phyloP scores from a whole-genome alignment of 2,329 filamentous ascomycete species.

The Magnaporthiopsis poae region DNA sequence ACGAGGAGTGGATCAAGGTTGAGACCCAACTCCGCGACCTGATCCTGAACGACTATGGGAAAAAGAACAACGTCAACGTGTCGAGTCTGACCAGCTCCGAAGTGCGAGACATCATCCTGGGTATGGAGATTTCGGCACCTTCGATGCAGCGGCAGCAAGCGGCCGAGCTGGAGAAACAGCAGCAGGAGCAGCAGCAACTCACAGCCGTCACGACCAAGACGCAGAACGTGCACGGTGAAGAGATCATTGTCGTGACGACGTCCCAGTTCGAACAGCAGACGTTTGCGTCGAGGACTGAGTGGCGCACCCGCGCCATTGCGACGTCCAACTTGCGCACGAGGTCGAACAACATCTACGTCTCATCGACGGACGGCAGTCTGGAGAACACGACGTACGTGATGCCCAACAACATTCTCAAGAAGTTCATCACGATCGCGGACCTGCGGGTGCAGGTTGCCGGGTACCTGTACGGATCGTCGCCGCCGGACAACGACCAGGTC shows the following conservation, averaged over 20 bases:
- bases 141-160: slow-evolving; percentile 97
- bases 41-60: slow-evolving; percentile 96
- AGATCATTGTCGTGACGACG: slow-evolving; percentile 95
- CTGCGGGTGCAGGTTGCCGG: slow-evolving; percentile 92
- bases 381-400: slow-evolving; percentile 93
- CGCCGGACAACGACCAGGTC: slow-evolving; percentile 87
- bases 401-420: slow-evolving; percentile 97
- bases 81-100: slow-evolving; percentile 93
- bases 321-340: slow-evolving; percentile 89
- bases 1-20: slow-evolving; percentile 99
- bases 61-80: slow-evolving; percentile 99
- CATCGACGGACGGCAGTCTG: slow-evolving; percentile 74
- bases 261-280: slow-evolving; percentile 96
- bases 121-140: slow-evolving; percentile 98
- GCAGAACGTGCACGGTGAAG: slow-evolving; percentile 90
- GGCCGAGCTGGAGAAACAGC: slow-evolving; percentile 97
- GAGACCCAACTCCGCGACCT: slow-evolving; percentile 90
- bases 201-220: slow-evolving; percentile 98
- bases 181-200: slow-evolving; percentile 89
- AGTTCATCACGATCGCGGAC: slow-evolving; percentile 95
- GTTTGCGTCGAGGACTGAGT: slow-evolving; percentile 97
- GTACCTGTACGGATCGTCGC: slow-evolving; percentile 86
- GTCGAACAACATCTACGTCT: slow-evolving; percentile 97
- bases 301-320: slow-evolving; percentile 92
- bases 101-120: slow-evolving; percentile 94